These are phyloP conservation scores for Ceratocystis harringtonii DNA, from an alignment of 2,329 filamentous ascomycete genomes.

Conservation along the genomic window DNA sequence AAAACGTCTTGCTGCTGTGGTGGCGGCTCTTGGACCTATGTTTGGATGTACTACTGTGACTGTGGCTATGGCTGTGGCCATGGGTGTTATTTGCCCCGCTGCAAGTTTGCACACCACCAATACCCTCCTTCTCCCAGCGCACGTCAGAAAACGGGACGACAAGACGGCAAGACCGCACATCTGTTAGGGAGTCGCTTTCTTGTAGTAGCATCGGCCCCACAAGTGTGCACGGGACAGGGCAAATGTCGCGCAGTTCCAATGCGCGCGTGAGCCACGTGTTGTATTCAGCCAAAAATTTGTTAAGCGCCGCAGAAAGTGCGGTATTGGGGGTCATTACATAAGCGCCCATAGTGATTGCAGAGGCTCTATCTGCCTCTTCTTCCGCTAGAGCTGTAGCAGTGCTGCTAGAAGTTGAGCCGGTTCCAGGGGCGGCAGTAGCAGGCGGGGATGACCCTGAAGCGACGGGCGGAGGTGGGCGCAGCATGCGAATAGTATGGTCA, in stretches of 20 bases:
- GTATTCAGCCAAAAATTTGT: conserved; percentile 68
- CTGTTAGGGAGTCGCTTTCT: conserved; percentile 56
- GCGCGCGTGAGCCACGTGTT: conserved; percentile 70
- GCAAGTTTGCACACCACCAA: conserved; percentile 40
- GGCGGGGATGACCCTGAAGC: conserved; percentile 21
- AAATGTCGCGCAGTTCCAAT: conserved; percentile 54
- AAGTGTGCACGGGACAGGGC: conserved; percentile 61
- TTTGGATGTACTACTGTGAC: conserved; percentile 42
- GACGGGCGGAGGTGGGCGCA: conserved; percentile 59
- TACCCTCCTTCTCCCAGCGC: conserved; percentile 70
- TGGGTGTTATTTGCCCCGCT: background rate
- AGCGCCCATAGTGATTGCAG: conserved; percentile 55
- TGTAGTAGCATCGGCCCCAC: conserved; percentile 66
- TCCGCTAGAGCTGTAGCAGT: conserved; percentile 17
- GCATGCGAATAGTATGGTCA: conserved; percentile 68
- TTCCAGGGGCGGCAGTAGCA: conserved; percentile 24
- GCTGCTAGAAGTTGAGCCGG: background rate
- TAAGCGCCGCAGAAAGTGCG: conserved; percentile 64
- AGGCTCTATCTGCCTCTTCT: conserved; percentile 42
- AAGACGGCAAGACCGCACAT: conserved; percentile 58
- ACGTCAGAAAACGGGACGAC: conserved; percentile 78
- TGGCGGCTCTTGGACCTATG: conserved; percentile 19
- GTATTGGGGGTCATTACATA: conserved; percentile 74
- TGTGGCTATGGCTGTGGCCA: conserved; percentile 20
- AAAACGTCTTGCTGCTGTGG: background rate